Percentiles rank a stretch among this genome's conserved stretches.
Conservation (phyloP, 176 grass and related monocot species). For the Avena insularis region DNA sequence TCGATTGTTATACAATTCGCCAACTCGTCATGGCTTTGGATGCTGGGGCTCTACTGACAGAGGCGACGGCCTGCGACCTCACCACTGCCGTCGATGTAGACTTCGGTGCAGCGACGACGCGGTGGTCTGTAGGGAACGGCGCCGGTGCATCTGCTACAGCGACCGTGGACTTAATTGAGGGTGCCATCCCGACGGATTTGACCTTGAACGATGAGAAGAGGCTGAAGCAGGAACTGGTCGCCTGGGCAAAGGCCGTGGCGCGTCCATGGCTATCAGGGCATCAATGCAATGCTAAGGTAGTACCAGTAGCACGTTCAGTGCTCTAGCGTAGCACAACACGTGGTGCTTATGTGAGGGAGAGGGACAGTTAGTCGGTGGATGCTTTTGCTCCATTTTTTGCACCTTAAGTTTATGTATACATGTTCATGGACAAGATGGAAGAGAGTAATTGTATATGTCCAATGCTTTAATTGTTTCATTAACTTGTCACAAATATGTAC, state of each 20-base stretch:
- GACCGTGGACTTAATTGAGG: neutral
- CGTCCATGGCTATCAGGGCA: constrained; percentile 57
- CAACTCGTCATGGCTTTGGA: neutral
- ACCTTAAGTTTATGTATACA: too few relatives aligned
- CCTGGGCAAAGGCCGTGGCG: constrained; percentile 80
- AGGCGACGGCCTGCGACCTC: neutral
- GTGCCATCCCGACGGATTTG: neutral
- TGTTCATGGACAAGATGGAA: too few relatives aligned
- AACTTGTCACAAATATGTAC: too few relatives aligned
- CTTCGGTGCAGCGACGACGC: neutral
- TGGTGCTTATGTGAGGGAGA: too few relatives aligned
- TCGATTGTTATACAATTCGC: neutral
- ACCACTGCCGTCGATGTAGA: neutral
- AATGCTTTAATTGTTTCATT: too few relatives aligned
- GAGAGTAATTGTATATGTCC: too few relatives aligned
- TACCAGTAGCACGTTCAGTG: neutral
- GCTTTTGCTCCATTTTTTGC: too few relatives aligned
- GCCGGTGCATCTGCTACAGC: neutral
- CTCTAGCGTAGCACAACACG: too few relatives aligned
- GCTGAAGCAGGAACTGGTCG: constrained; percentile 66
- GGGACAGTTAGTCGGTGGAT: too few relatives aligned
- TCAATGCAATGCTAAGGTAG: constrained; percentile 20
- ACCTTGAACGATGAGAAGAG: constrained; percentile 55
- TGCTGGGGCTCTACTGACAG: neutral
- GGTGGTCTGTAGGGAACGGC: neutral